These are phyloP conservation scores for Kingdonia uniflora DNA, from an alignment of 164 flowering plant species.

Conservation along the genomic window DNA sequence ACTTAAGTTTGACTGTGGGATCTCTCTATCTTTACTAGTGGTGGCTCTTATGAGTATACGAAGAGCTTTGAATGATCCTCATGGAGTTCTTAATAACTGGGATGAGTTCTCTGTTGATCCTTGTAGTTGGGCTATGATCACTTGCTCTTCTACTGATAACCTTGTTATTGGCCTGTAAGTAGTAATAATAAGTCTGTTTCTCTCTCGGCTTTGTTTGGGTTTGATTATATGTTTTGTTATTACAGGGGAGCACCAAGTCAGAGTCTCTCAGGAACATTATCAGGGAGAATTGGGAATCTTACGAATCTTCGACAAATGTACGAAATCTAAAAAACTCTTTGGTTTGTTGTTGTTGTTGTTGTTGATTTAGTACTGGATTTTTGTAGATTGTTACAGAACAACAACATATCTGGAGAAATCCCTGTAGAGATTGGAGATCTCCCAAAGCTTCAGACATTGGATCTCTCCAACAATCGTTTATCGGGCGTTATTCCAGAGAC, in stretches of 20 bases:
- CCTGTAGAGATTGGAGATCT: conserved; percentile 68
- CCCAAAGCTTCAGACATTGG: conserved; percentile 67
- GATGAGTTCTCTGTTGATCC: conserved; percentile 95
- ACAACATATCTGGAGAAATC: conserved; percentile 73
- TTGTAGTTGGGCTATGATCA: conserved; percentile 94
- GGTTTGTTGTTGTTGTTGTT: conserved; percentile 4
- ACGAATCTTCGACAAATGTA: conserved; percentile 90
- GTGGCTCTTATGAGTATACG: conserved; percentile 64
- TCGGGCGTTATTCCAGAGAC: conserved; percentile 48
- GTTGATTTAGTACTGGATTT: background rate
- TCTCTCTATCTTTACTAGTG: conserved; percentile 25
- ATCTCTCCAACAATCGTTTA: conserved; percentile 73
- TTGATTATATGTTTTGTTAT: background rate
- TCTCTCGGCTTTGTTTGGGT: background rate
- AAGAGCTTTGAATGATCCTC: conserved; percentile 52
- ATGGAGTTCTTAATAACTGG: conserved; percentile 81
- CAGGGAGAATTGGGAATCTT: conserved; percentile 60
- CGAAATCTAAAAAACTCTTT: conserved; percentile 14
- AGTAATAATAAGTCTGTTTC: too few species aligned
- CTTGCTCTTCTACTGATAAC: conserved; percentile 80
- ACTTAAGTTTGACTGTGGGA: background rate
- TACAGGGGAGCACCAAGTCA: conserved; percentile 93
- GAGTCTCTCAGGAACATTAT: conserved; percentile 67
- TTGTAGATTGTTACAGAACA: conserved; percentile 74
- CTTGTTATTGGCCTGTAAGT: conserved; percentile 76